Percentiles rank a stretch among this genome's conserved stretches.
Evolutionary conservation across 2,329 filamentous ascomycete genomes (phyloP).

Genomic region (Samsoniella hepiali): DNA sequence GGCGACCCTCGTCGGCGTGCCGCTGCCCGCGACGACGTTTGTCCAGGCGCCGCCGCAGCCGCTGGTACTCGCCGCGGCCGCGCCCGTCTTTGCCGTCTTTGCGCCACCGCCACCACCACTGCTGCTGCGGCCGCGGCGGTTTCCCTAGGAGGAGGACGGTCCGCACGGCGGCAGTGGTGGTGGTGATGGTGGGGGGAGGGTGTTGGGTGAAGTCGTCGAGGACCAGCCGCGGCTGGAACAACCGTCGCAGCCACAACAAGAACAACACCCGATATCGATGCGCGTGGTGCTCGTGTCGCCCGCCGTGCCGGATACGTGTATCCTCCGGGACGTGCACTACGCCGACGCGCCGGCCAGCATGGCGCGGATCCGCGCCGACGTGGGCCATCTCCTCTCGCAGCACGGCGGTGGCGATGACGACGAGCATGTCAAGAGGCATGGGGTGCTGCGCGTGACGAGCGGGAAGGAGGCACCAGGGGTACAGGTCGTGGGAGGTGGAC

Average conservation of each 20-base stretch:
- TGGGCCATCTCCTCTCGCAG: slow-evolving; percentile 2
- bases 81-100: background rate
- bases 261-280: slow-evolving; percentile 1
- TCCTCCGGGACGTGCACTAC: slow-evolving; percentile 13
- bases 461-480: slow-evolving; percentile 9
- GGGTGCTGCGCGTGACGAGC: background rate
- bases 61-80: background rate
- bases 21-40: slow-evolving; percentile 20
- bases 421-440: background rate
- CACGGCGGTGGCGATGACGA: background rate
- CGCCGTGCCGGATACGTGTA: background rate
- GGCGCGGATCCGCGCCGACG: background rate
- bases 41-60: background rate
- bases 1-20: background rate
- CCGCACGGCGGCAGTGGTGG: background rate
- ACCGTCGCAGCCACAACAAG: background rate
- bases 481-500: background rate
- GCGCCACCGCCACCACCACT: too few relatives aligned
- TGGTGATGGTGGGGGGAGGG: background rate
- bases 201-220: slow-evolving; percentile 7
- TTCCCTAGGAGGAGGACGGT: slow-evolving; percentile 6
- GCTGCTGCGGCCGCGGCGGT: background rate
- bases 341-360: background rate
- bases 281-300: background rate
- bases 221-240: background rate